These are phyloP conservation scores for Rhodofomes roseus DNA, from an alignment of 1,284 basidiomycete genomes.

Conservation along the genomic window DNA sequence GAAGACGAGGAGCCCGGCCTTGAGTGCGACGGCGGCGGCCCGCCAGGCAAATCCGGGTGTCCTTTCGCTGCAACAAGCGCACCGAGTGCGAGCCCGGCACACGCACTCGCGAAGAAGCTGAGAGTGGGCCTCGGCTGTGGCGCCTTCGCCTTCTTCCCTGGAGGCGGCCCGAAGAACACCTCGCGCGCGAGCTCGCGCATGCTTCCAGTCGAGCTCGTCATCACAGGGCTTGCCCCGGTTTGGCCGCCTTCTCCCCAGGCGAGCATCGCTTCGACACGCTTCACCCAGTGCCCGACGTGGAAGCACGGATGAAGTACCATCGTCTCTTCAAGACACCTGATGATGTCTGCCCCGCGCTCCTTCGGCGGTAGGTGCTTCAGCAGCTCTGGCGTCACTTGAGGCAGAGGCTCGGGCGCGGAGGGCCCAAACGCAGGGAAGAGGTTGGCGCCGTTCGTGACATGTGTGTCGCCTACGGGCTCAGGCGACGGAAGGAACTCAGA, in stretches of 20 bases:
- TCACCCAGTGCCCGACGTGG: conserved; percentile 46
- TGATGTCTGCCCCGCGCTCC: conserved; percentile 34
- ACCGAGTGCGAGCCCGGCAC: conserved; percentile 55
- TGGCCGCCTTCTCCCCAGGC: conserved; percentile 29
- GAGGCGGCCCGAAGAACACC: conserved; percentile 27
- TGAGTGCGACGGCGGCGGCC: conserved; percentile 10
- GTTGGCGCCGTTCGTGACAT: conserved; percentile 15
- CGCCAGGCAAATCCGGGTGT: conserved; percentile 12
- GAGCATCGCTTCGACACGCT: conserved; percentile 44
- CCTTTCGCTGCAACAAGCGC: conserved; percentile 33
- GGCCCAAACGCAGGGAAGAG: conserved; percentile 14
- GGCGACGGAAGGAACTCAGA: conserved; percentile 20
- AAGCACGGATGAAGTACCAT: conserved; percentile 48
- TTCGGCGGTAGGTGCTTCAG: conserved; percentile 38
- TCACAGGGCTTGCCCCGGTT: background rate
- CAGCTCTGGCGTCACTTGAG: conserved; percentile 36
- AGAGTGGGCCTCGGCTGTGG: conserved; percentile 38
- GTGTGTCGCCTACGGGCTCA: conserved; percentile 10
- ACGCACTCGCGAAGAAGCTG: conserved; percentile 55
- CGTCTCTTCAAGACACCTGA: conserved; percentile 38
- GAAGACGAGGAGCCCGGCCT: background rate
- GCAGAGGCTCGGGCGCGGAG: conserved; percentile 17
- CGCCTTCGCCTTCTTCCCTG: conserved; percentile 11
- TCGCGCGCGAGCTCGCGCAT: conserved; percentile 32
- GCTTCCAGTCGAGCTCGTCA: conserved; percentile 6